A percentile compares a stretch with the other conserved stretches of the same genome.
Conservation (phyloP, 805 yeast species). For the Monosporozyma aerobia region DNA sequence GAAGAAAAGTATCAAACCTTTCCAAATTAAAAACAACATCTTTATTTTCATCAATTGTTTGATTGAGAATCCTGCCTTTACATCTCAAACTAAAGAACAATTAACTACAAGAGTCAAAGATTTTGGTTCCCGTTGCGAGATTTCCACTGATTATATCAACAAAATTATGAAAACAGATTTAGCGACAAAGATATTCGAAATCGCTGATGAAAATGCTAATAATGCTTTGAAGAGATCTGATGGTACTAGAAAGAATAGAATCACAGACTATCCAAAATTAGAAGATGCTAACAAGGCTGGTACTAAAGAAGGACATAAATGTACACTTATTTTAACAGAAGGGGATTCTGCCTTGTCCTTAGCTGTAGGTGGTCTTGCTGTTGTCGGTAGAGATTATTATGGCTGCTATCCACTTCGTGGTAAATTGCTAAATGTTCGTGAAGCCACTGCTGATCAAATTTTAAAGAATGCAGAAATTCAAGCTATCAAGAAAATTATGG, state of each 20-base stretch:
- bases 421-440: constrained; percentile 89
- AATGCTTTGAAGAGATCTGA: constrained; percentile 81
- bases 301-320: constrained; percentile 80
- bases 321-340: constrained; percentile 89
- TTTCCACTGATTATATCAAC: constrained; percentile 68
- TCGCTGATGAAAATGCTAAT: constrained; percentile 83
- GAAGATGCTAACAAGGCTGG: constrained; percentile 97
- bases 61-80: constrained; percentile 93
- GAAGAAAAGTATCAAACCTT: constrained; percentile 72
- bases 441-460: constrained; percentile 93
- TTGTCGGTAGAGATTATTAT: constrained; percentile 88
- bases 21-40: constrained; percentile 83
- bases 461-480: constrained; percentile 89
- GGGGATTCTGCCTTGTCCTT: constrained; percentile 92
- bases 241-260: constrained; percentile 73
- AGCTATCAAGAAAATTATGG: constrained; percentile 91
- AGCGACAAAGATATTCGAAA: constrained; percentile 58
- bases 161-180: constrained; percentile 67
- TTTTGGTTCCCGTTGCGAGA: constrained; percentile 78
- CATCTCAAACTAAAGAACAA: constrained; percentile 96
- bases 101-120: constrained; percentile 80
- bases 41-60: constrained; percentile 85
- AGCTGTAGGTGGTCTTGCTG: constrained; percentile 89
- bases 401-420: constrained; percentile 96
- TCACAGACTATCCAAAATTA: constrained; percentile 80